Evolutionary conservation across 805 yeast species (phyloP).

Genomic region (Hermanozyma aechmeae): DNA sequence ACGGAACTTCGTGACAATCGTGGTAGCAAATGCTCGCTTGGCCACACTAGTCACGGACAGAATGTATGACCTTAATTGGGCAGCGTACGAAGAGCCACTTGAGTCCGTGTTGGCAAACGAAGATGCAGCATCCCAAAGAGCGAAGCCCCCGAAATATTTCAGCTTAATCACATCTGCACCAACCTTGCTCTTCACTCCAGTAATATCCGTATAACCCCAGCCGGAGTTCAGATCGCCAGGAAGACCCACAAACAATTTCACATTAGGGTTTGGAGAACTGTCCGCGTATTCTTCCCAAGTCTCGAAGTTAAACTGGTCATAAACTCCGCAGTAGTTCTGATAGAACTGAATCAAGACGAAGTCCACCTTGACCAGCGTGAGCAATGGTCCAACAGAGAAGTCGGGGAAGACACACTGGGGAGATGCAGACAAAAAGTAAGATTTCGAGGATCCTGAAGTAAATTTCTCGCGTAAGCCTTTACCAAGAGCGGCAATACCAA

Average conservation of each 20-base stretch:
- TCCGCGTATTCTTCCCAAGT: too few relatives aligned
- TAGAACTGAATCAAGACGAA: too few relatives aligned
- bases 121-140: slow-evolving; percentile 79
- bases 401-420: not conserved
- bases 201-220: slow-evolving; percentile 38
- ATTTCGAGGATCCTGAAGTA: not conserved
- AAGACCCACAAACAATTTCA: slow-evolving; percentile 65
- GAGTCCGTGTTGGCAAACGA: slow-evolving; percentile 36
- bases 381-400: not conserved
- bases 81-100: slow-evolving; percentile 18
- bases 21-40: too few relatives aligned
- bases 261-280: slow-evolving; percentile 63
- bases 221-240: slow-evolving; percentile 44
- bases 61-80: slow-evolving; percentile 39
- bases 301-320: too few relatives aligned
- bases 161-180: slow-evolving; percentile 4
- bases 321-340: too few relatives aligned
- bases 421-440: not conserved
- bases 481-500: not conserved
- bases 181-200: slow-evolving; percentile 11
- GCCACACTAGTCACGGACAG: too few relatives aligned
- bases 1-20: too few relatives aligned
- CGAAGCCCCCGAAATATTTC: slow-evolving; percentile 52
- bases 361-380: too few relatives aligned
- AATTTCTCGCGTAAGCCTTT: not conserved